These are phyloP conservation scores for Penicillium bovifimosum DNA, from an alignment of 495 filamentous ascomycete species.

Conservation along the genomic window DNA sequence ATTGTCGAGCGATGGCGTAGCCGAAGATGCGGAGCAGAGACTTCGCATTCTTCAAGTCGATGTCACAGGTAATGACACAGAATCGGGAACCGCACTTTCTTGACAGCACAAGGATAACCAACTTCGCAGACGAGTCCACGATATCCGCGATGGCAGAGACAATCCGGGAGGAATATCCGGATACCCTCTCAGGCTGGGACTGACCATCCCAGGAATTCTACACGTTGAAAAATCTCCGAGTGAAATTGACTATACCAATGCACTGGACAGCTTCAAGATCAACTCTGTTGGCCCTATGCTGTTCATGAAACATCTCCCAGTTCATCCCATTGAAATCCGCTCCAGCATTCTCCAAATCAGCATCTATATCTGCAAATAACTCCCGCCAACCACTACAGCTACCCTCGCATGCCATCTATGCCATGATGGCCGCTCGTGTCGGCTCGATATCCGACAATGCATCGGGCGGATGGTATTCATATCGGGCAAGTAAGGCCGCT, in stretches of 20 bases:
- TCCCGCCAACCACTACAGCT: constrained; percentile 20
- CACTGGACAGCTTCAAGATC: constrained; percentile 57
- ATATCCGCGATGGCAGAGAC: constrained; percentile 34
- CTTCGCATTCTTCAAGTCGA: constrained; percentile 55
- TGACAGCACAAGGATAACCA: constrained; percentile 3
- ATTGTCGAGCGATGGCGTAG: constrained; percentile 38
- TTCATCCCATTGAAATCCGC: constrained; percentile 56
- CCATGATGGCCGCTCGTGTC: constrained; percentile 70
- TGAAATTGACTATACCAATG: constrained; percentile 51
- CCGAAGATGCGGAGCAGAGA: constrained; percentile 36
- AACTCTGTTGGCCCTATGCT: constrained; percentile 72
- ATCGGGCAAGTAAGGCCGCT: constrained; percentile 67
- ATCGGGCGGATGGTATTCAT: constrained; percentile 70
- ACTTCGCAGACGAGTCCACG: constrained; percentile 32
- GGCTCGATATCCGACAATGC: constrained; percentile 67
- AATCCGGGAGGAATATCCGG: constrained; percentile 43
- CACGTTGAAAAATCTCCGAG: constrained; percentile 66
- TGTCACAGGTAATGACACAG: constrained; percentile 45
- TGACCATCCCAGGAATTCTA: constrained; percentile 67
- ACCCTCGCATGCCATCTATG: constrained; percentile 53
- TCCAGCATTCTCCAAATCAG: constrained; percentile 12
- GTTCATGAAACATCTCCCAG: constrained; percentile 64
- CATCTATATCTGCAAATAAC: neutral
- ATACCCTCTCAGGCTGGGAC: constrained; percentile 61
- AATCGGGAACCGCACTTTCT: neutral